These are phyloP conservation scores for Cladophialophora bantiana DNA, from an alignment of 2,329 filamentous ascomycete genomes.

Conservation along the genomic window DNA sequence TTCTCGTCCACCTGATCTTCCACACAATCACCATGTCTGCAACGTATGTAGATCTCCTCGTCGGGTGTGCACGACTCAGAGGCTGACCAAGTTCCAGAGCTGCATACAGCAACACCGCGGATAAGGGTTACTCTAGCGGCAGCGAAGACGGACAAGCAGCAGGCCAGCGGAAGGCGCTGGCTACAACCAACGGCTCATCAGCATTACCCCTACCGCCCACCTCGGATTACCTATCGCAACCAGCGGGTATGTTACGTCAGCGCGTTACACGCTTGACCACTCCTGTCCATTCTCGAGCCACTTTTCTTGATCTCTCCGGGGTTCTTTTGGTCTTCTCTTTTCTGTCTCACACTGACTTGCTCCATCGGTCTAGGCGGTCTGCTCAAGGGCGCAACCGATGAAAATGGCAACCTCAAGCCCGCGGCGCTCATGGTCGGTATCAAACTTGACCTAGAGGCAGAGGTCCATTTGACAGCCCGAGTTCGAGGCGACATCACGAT, in stretches of 20 bases:
- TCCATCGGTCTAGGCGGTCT: slow-evolving; percentile 55
- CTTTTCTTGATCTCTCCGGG: too few relatives aligned
- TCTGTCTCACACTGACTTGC: not conserved
- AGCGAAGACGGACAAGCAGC: slow-evolving; percentile 53
- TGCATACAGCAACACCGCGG: slow-evolving; percentile 32
- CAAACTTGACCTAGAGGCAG: slow-evolving; percentile 69
- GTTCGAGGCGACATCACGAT: slow-evolving; percentile 68
- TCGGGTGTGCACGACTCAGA: not conserved
- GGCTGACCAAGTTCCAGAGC: slow-evolving; percentile 7
- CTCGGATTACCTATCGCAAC: slow-evolving; percentile 49
- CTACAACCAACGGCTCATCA: slow-evolving; percentile 6
- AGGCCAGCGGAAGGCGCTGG: slow-evolving; percentile 42
- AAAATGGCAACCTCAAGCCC: slow-evolving; percentile 64
- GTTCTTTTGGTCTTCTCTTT: not conserved
- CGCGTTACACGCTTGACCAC: too few relatives aligned
- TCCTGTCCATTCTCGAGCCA: too few relatives aligned
- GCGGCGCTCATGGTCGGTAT: slow-evolving; percentile 67
- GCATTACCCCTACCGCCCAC: slow-evolving; percentile 45
- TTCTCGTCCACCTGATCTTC: not conserved
- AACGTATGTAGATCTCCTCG: slow-evolving; percentile 22
- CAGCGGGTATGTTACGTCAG: slow-evolving; percentile 43
- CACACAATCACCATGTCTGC: slow-evolving; percentile 43
- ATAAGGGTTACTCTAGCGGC: slow-evolving; percentile 45
- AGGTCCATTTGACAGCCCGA: slow-evolving; percentile 67
- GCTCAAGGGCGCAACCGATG: slow-evolving; percentile 56